Percentiles rank a stretch among this genome's conserved stretches.
phyloP scores from a whole-genome alignment of 169 alveolate genomes.

The Theileria orientalis region DNA sequence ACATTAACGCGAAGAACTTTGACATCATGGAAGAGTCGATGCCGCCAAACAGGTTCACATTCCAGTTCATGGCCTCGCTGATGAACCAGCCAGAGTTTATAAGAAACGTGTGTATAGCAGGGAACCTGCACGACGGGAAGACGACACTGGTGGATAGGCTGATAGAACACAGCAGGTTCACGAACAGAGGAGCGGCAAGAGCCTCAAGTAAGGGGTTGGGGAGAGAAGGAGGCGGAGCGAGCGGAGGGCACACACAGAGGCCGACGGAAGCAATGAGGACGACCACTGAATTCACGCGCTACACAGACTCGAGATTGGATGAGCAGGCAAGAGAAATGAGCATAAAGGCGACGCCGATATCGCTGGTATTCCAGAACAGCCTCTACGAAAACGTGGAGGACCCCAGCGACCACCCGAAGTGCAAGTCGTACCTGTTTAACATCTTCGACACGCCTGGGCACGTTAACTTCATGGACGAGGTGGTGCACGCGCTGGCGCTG shows the following conservation, averaged over 20 bases:
- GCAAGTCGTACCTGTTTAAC: conserved; percentile 82
- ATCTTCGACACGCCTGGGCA: conserved; percentile 97
- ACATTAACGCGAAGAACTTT: conserved; percentile 71
- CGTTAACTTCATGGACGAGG: conserved; percentile 96
- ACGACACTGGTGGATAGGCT: conserved; percentile 94
- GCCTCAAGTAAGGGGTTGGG: conserved; percentile 46
- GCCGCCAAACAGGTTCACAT: conserved; percentile 88
- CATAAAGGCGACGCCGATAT: conserved; percentile 96
- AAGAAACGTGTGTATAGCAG: conserved; percentile 94
- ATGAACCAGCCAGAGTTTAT: conserved; percentile 90
- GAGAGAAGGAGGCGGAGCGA: neutral
- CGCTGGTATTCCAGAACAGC: conserved; percentile 85
- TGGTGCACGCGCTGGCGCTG: conserved; percentile 90
- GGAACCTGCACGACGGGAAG: conserved; percentile 98
- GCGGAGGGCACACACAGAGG: no score
- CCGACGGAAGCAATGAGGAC: conserved; percentile 34
- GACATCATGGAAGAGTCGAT: conserved; percentile 71
- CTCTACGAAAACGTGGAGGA: conserved; percentile 54
- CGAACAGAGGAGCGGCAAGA: no score
- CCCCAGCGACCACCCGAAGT: conserved; percentile 58
- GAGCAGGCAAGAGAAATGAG: conserved; percentile 96
- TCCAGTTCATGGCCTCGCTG: conserved; percentile 89
- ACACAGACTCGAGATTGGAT: conserved; percentile 96
- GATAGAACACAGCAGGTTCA: conserved; percentile 89
- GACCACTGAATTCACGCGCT: conserved; percentile 69